phyloP scores from a whole-genome alignment of 2,329 filamentous ascomycete genomes.

The Penicillium paneum region DNA sequence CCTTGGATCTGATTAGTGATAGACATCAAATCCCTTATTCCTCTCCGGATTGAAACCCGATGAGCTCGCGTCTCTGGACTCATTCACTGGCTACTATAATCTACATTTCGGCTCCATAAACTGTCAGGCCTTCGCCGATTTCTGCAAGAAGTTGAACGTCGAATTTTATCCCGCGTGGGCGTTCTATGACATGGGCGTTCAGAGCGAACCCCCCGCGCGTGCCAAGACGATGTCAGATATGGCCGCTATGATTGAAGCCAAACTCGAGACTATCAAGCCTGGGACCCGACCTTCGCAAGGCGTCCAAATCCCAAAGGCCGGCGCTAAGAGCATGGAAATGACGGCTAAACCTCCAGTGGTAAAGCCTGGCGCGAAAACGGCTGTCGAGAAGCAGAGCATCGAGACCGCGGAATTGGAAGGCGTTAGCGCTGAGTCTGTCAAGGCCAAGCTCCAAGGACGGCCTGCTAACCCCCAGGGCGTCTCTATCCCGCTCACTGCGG shows the following conservation, averaged over 20 bases:
- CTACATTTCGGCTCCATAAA: slow-evolving; percentile 85
- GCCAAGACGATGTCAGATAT: slow-evolving; percentile 64
- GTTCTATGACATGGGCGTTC: slow-evolving; percentile 75
- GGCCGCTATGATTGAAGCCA: slow-evolving; percentile 69
- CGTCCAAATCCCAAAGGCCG: slow-evolving; percentile 67
- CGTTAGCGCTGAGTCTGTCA: slow-evolving; percentile 41
- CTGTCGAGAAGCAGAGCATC: slow-evolving; percentile 34
- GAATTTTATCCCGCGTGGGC: slow-evolving; percentile 71
- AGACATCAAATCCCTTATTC: slow-evolving; percentile 72
- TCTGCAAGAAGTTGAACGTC: slow-evolving; percentile 68
- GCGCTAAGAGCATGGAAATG: slow-evolving; percentile 54
- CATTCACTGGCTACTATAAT: slow-evolving; percentile 79
- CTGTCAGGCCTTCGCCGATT: slow-evolving; percentile 77
- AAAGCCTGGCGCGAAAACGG: slow-evolving; percentile 40
- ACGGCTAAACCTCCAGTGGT: slow-evolving; percentile 39
- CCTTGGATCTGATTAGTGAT: slow-evolving; percentile 28
- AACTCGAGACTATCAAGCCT: slow-evolving; percentile 73
- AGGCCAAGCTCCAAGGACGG: slow-evolving; percentile 51
- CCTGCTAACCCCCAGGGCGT: slow-evolving; percentile 72
- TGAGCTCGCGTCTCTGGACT: slow-evolving; percentile 55
- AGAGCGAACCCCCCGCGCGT: slow-evolving; percentile 62
- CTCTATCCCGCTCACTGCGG: slow-evolving; percentile 72
- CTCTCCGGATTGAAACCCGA: slow-evolving; percentile 50
- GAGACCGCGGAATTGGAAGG: slow-evolving; percentile 32
- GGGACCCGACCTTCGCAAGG: slow-evolving; percentile 69